Percentiles rank a stretch among this genome's conserved stretches.
These are phyloP conservation scores for Penicillium coprophilum DNA, from an alignment of 495 filamentous ascomycete genomes.

Conservation along the genomic window DNA sequence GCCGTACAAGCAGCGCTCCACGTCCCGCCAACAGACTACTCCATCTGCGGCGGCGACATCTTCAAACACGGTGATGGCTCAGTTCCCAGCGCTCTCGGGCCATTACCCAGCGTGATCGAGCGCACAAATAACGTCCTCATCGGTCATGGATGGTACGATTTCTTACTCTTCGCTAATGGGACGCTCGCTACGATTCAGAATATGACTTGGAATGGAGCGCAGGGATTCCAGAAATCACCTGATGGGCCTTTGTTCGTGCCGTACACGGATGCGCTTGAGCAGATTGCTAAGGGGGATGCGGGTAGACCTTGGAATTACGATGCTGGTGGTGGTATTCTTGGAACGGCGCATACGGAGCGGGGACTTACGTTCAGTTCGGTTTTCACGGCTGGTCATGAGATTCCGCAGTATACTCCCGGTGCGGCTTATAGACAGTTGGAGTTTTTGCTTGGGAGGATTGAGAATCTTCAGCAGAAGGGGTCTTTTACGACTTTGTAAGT, in stretches of 20 bases:
- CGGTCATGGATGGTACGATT: conserved; percentile 60
- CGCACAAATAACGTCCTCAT: conserved; percentile 67
- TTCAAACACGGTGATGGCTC: conserved; percentile 56
- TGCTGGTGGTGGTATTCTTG: conserved; percentile 58
- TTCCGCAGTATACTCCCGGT: conserved; percentile 61
- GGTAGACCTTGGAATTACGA: conserved; percentile 21
- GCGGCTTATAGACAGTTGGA: conserved; percentile 68
- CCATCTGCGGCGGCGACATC: conserved; percentile 56
- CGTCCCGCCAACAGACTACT: conserved; percentile 62
- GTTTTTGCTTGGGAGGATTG: conserved; percentile 62
- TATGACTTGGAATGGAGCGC: conserved; percentile 76
- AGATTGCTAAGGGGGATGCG: conserved; percentile 23
- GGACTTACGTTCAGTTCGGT: conserved; percentile 67
- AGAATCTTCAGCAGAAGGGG: conserved; percentile 35
- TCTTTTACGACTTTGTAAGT: conserved; percentile 33
- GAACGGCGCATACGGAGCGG: conserved; percentile 63
- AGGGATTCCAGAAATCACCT: conserved; percentile 64
- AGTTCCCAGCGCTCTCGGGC: conserved; percentile 46
- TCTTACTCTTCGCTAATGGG: conserved; percentile 62
- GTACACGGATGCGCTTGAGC: conserved; percentile 48
- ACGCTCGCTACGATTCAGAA: conserved; percentile 74
- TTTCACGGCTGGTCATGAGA: conserved; percentile 58
- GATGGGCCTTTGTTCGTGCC: conserved; percentile 64
- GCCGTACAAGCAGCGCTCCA: conserved; percentile 77
- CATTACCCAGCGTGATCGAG: conserved; percentile 72